Conservation (phyloP, 2,329 filamentous ascomycete species). For the Pestalotiopsis sp. region DNA sequence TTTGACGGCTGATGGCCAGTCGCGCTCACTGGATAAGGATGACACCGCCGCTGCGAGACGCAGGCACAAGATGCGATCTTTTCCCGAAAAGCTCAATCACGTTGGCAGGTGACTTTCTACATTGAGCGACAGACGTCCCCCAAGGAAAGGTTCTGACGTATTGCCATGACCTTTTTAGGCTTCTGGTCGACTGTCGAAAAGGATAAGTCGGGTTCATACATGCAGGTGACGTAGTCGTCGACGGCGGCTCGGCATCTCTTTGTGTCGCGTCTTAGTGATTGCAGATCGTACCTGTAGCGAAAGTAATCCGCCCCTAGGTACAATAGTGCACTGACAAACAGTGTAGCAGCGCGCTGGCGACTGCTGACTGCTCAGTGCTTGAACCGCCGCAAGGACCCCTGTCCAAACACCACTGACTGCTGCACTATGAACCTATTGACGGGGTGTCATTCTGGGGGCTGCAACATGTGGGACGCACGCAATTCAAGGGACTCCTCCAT, state of each 20-base stretch:
- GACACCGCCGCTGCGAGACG: background rate
- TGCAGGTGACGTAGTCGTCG: background rate
- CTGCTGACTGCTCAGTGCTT: background rate
- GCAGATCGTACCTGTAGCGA: too few species aligned
- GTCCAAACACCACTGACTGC: background rate
- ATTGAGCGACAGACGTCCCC: background rate
- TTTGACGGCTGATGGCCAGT: too few species aligned
- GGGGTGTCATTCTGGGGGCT: background rate
- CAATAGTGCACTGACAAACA: background rate
- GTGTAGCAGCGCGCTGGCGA: background rate
- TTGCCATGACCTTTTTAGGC: background rate
- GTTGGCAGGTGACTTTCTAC: background rate
- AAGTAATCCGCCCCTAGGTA: background rate
- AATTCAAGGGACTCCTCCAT: background rate
- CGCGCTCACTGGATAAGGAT: background rate
- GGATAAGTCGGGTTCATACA: conserved; percentile 2
- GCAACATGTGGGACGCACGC: background rate
- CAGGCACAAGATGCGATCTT: background rate
- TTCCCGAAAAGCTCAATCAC: background rate
- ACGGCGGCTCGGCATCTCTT: background rate
- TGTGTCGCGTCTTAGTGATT: background rate
- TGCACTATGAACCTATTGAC: background rate
- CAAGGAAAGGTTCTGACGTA: background rate
- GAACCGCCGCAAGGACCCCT: background rate
- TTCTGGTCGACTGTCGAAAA: background rate